Base-by-base conservation (phyloP, 306 rosid genomes). In the Cucurbita maxima region DNA sequence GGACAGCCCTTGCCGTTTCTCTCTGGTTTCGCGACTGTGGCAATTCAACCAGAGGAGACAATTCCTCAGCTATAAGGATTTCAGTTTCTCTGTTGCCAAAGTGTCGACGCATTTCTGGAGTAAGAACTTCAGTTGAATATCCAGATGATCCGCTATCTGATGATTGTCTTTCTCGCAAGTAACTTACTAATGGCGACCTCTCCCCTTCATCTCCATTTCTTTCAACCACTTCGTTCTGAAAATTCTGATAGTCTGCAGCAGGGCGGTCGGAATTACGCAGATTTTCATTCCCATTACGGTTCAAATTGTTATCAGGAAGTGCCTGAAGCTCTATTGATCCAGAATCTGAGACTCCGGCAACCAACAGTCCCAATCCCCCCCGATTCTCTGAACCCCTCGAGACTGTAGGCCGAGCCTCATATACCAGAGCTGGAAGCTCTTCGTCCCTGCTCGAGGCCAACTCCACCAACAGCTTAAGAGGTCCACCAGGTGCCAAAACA, bases 401-500 rank as follows among this genome's bases (percentile, higher is more conserved):
- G 6, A 86, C 84, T 0, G 96, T 80, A 0, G 98, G 98, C 3
- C 98, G 93, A 73, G 98, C 98, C 82, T 93, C 98, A 10, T 93
- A 93, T 0, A 93, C 81, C 36, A 93, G 71, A 13, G 98, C 98
- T 2, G 98, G 98, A 40, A 93, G 92, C 81, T 93, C 96, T 76
- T 93, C 98, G 22, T 90, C 86, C 30, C 98, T 81, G 76, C 75
- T 84, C 0, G 98, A 93, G 6, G 96, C 98, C 80, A 93, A 76
- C 48, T 93, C 98, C 7, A 93, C 98, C 75, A 93, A 66, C 19
- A 93, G 79, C 83, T 93, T 93, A 53, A 93, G 86, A 6, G 98
- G 98, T 1, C 98, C 98, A 4, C 96, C 96, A 12, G 98, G 98
- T 1, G 98, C 96, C 76, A 93, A 78, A 58, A 93, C 98, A 11